Evolutionary conservation across 2,329 filamentous ascomycete genomes (phyloP).

Genomic region (Ophiocordyceps camponoti-rufipedis): DNA sequence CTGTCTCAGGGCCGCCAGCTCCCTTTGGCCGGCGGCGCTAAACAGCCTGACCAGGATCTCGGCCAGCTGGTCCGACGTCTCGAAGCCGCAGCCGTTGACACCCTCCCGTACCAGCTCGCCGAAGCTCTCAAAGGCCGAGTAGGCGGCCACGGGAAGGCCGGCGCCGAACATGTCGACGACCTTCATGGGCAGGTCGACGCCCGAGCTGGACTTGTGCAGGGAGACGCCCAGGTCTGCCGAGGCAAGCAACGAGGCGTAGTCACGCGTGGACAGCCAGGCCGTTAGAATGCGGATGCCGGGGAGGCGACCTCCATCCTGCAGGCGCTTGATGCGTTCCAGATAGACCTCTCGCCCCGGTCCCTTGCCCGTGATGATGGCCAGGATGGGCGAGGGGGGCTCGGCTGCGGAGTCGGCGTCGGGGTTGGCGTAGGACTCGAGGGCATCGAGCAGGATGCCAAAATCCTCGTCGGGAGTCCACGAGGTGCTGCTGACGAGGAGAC

Average conservation of each 20-base stretch:
- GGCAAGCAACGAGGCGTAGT: slow-evolving; percentile 72
- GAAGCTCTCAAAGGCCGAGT: slow-evolving; percentile 74
- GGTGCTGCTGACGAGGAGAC: slow-evolving; percentile 76
- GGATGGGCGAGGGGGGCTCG: slow-evolving; percentile 38
- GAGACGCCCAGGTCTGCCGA: slow-evolving; percentile 81
- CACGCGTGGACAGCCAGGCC: slow-evolving; percentile 66
- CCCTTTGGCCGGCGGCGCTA: slow-evolving; percentile 22
- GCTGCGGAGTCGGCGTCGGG: slow-evolving; percentile 20
- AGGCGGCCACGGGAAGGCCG: slow-evolving; percentile 77
- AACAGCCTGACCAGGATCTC: slow-evolving; percentile 48
- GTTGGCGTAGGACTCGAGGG: slow-evolving; percentile 56
- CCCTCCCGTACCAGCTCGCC: slow-evolving; percentile 78
- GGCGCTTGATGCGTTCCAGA: slow-evolving; percentile 39
- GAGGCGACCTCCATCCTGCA: slow-evolving; percentile 45
- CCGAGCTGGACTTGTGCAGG: slow-evolving; percentile 81
- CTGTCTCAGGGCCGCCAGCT: slow-evolving; percentile 41
- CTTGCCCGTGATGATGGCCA: slow-evolving; percentile 88
- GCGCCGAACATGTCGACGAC: slow-evolving; percentile 98
- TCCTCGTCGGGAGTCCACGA: slow-evolving; percentile 97
- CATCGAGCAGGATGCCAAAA: slow-evolving; percentile 72
- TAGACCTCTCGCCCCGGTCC: slow-evolving; percentile 72
- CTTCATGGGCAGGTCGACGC: slow-evolving; percentile 96
- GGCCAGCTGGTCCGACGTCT: slow-evolving; percentile 47
- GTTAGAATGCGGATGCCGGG: slow-evolving; percentile 55
- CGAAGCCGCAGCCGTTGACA: slow-evolving; percentile 73